Percentiles rank a stretch among this genome's conserved stretches.
These are phyloP conservation scores for Talaromyces sp. DNA, from an alignment of 2,329 filamentous ascomycete genomes.

Conservation along the genomic window DNA sequence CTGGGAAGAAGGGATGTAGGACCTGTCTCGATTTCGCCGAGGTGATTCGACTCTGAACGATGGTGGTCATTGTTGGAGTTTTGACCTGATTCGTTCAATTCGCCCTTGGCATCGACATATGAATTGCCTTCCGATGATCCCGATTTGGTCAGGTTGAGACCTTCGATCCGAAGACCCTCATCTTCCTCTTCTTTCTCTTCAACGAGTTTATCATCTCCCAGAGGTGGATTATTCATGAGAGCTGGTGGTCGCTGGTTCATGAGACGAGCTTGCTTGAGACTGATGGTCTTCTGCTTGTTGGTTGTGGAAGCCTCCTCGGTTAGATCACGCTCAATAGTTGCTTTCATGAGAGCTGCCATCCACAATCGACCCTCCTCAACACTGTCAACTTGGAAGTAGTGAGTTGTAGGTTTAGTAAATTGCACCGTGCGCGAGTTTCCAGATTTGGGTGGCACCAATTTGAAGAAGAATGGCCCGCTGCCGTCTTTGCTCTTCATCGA, in stretches of 20 bases:
- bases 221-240: constrained; percentile 64
- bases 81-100: not conserved
- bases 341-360: constrained; percentile 99
- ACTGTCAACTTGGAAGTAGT: constrained; percentile 96
- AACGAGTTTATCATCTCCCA: constrained; percentile 17
- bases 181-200: constrained; percentile 31
- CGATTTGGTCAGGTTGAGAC: constrained; percentile 35
- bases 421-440: constrained; percentile 89
- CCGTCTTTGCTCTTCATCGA: constrained; percentile 43
- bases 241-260: constrained; percentile 90
- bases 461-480: constrained; percentile 93
- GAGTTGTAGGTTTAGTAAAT: constrained; percentile 95
- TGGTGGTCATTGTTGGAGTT: constrained; percentile 1
- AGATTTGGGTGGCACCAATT: constrained; percentile 85
- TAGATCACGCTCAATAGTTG: constrained; percentile 90
- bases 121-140: constrained; percentile 19
- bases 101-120: constrained; percentile 18
- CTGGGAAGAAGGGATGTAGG: constrained; percentile 32
- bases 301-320: constrained; percentile 79
- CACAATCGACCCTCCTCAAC: constrained; percentile 85
- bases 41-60: constrained; percentile 20
- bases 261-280: constrained; percentile 80
- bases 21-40: constrained; percentile 32
- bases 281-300: constrained; percentile 97
- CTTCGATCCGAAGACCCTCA: constrained; percentile 26